These are phyloP conservation scores for Dactylis glomerata DNA, from an alignment of 176 grass and related monocot species.

Conservation along the genomic window DNA sequence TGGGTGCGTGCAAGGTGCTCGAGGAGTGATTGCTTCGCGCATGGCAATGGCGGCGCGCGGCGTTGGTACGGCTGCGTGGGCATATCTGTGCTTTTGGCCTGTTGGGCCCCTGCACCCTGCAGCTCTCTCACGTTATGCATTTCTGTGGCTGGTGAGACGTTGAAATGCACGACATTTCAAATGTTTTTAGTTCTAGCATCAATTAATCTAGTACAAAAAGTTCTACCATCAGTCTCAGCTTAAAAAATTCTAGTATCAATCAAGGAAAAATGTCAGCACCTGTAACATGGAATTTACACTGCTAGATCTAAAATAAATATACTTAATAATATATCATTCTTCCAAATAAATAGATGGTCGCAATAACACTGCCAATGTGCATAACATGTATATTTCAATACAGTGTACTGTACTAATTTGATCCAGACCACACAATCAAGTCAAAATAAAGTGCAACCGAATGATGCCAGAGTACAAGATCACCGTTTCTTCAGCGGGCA, in stretches of 20 bases:
- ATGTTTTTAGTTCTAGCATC: not conserved
- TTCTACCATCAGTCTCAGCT: too few species aligned
- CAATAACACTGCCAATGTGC: not conserved
- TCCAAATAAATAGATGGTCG: not conserved
- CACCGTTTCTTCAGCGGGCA: not conserved
- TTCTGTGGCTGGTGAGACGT: not conserved
- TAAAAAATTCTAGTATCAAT: not conserved
- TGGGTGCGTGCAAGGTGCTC: conserved; percentile 28
- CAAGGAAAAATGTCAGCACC: not conserved
- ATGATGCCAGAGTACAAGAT: not conserved
- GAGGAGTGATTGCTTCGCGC: conserved; percentile 23
- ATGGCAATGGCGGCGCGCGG: conserved; percentile 13
- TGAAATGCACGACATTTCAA: not conserved
- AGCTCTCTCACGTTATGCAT: not conserved
- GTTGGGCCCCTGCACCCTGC: not conserved
- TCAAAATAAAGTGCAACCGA: too few species aligned
- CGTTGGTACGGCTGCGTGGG: not conserved
- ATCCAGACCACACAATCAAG: not conserved
- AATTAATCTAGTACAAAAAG: not conserved
- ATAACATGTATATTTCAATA: not conserved
- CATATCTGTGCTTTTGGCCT: not conserved
- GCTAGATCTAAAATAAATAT: not conserved
- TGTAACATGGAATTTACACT: too few species aligned
- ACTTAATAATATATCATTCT: too few species aligned
- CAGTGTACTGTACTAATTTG: not conserved